Percentiles rank a stretch among this genome's conserved stretches.
Conservation (phyloP, 306 rosid species). For the Castanea sativa region DNA sequence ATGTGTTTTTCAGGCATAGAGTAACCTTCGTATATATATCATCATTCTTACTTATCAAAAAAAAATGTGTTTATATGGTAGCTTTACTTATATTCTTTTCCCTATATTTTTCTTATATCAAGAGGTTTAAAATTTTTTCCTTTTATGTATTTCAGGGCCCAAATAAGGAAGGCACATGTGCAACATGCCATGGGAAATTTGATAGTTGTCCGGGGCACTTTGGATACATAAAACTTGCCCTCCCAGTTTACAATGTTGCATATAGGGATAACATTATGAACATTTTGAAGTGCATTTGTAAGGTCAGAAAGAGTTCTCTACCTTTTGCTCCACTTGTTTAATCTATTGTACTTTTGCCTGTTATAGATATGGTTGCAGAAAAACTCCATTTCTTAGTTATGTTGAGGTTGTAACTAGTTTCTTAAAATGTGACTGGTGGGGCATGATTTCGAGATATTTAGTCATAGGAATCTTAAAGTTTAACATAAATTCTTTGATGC, state of each 20-base stretch:
- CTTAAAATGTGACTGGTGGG: background rate
- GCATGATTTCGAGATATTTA: background rate
- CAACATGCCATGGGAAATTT: conserved; percentile 68
- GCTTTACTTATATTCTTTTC: background rate
- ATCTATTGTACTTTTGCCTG: background rate
- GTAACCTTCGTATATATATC: too few relatives aligned
- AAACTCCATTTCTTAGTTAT: background rate
- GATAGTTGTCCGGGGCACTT: conserved; percentile 80
- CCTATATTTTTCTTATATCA: background rate
- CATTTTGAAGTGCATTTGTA: conserved; percentile 84
- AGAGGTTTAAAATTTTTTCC: conserved; percentile 11
- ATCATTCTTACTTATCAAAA: too few relatives aligned
- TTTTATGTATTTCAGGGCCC: conserved; percentile 57
- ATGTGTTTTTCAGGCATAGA: too few relatives aligned
- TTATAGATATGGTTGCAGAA: background rate
- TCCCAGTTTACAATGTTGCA: conserved; percentile 80
- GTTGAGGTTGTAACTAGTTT: background rate
- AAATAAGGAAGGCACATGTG: conserved; percentile 50
- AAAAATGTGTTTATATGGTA: too few relatives aligned
- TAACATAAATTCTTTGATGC: background rate
- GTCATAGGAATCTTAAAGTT: background rate
- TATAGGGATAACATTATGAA: conserved; percentile 51
- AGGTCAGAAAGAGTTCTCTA: conserved; percentile 41
- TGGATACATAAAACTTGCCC: conserved; percentile 65
- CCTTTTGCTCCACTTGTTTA: background rate